These are phyloP conservation scores for Apiospora arundinis DNA, from an alignment of 2,329 filamentous ascomycete species.

Conservation along the genomic window DNA sequence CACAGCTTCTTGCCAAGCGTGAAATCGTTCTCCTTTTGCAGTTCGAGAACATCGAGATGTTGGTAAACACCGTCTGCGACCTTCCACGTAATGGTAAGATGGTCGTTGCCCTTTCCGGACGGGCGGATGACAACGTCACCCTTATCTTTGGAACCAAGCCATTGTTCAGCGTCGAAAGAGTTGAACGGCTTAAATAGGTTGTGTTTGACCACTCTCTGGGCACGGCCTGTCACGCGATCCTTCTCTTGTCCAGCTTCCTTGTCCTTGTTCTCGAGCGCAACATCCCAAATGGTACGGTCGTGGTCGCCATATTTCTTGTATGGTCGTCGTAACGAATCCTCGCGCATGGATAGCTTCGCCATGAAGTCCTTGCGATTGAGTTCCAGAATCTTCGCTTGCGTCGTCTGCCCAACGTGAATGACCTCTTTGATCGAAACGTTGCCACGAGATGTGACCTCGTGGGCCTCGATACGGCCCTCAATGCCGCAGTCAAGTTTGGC, in stretches of 20 bases:
- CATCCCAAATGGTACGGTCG: slow-evolving; percentile 85
- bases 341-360: slow-evolving; percentile 83
- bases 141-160: slow-evolving; percentile 80
- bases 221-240: slow-evolving; percentile 82
- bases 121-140: slow-evolving; percentile 96
- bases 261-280: slow-evolving; percentile 79
- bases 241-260: slow-evolving; percentile 85
- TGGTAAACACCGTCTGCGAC: slow-evolving; percentile 96
- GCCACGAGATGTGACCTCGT: slow-evolving; percentile 78
- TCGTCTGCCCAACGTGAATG: slow-evolving; percentile 80
- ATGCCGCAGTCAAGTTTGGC: slow-evolving; percentile 93
- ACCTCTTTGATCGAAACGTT: slow-evolving; percentile 71
- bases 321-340: slow-evolving; percentile 78
- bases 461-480: slow-evolving; percentile 83
- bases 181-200: slow-evolving; percentile 96
- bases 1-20: slow-evolving; percentile 86
- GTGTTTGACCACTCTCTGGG: slow-evolving; percentile 96
- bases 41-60: slow-evolving; percentile 94
- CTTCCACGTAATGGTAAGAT: slow-evolving; percentile 97
- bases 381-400: slow-evolving; percentile 85
- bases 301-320: slow-evolving; percentile 74
- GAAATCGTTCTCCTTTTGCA: slow-evolving; percentile 97
- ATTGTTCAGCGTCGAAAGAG: slow-evolving; percentile 90
- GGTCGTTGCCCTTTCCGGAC: slow-evolving; percentile 93
- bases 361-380: slow-evolving; percentile 86